Conservation (phyloP, 352 stramenopile species). For the Vaucheria bursata region DNA sequence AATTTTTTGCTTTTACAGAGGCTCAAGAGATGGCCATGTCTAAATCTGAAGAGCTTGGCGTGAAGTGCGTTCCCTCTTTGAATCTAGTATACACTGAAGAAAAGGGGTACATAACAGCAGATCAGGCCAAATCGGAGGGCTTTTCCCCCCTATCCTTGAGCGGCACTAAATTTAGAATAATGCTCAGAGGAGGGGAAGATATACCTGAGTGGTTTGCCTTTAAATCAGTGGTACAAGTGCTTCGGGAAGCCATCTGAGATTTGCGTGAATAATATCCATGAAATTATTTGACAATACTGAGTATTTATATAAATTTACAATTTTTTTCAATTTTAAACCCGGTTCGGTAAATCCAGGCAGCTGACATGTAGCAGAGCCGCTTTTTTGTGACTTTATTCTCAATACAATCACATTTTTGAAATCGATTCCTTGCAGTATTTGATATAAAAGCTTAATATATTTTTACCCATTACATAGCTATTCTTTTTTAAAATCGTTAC, state of each 20-base stretch:
- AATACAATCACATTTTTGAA: too few relatives aligned
- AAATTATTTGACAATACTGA: too few relatives aligned
- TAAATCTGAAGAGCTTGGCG: slow-evolving; percentile 59
- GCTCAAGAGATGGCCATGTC: slow-evolving; percentile 69
- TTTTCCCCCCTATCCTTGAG: slow-evolving; percentile 59
- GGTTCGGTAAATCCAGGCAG: too few relatives aligned
- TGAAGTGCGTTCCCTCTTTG: slow-evolving; percentile 67
- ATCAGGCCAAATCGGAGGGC: slow-evolving; percentile 53
- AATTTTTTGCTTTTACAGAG: neutral
- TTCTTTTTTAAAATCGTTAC: too few relatives aligned
- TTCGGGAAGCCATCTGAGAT: slow-evolving; percentile 29
- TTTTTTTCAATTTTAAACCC: too few relatives aligned
- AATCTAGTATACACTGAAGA: slow-evolving; percentile 80
- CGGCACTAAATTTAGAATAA: slow-evolving; percentile 70
- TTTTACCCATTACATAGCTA: too few relatives aligned
- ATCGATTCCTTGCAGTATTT: too few relatives aligned
- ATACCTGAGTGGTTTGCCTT: slow-evolving; percentile 85
- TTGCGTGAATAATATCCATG: too few relatives aligned
- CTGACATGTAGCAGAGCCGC: too few relatives aligned
- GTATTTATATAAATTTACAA: too few relatives aligned
- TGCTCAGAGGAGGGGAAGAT: slow-evolving; percentile 67
- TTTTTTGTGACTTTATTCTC: too few relatives aligned
- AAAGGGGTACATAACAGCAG: slow-evolving; percentile 73
- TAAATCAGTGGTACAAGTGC: slow-evolving; percentile 65
- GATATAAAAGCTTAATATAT: too few relatives aligned